Base-by-base conservation (phyloP, 2,329 filamentous ascomycete genomes). In the Phyllosticta citrichinensis region DNA sequence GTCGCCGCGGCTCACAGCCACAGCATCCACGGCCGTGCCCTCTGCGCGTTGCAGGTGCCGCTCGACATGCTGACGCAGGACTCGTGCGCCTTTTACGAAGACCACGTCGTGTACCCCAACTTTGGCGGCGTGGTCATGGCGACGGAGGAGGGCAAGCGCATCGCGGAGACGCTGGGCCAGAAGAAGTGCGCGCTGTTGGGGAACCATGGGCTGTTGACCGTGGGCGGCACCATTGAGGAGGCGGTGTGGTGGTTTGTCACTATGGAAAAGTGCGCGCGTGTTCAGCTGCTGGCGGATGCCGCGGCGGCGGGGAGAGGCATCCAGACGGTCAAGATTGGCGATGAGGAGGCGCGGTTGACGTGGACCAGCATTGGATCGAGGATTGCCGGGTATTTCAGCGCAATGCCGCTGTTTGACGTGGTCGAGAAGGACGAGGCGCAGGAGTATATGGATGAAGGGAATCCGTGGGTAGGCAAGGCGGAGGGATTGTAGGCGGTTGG, bases 321-420 rank as follows among this genome's bases (percentile, higher is more conserved):
- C 0, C 74, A 80, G 69, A 88, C 87, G 0, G 75, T 88, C 30
- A 86, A 87, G 71, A 87, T 91, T 66, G 76, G 80, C 9, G 82
- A 87, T 1, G 83, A 84, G 57, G 87, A 91, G 69, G 87, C 88
- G 1, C 75, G 70, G 17, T 88, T 82, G 67, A 91, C 88, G 0
- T 85, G 83, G 67, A 83, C 86, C 72, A 80, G 82, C 0, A 77
- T 90, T 2, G 88, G 88, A 0, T 81, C 77, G 0, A 77, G 81
- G 17, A 68, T 71, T 35, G 85, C 83, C 0, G 87, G 87, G 0
- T 90, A 82, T 79, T 91, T 91, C 69, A 84, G 80, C 66, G 87
- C 85, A 5, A 86, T 85, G 75, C 87, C 87, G 17, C 66, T 86
- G 64, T 91, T 91, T 74, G 87, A 89, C 75, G 74, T 89, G 51